Evolutionary conservation across 2,329 filamentous ascomycete genomes (phyloP), one percentile per base, ranked within the genome.

Genomic region (Penicillium sp.): DNA sequence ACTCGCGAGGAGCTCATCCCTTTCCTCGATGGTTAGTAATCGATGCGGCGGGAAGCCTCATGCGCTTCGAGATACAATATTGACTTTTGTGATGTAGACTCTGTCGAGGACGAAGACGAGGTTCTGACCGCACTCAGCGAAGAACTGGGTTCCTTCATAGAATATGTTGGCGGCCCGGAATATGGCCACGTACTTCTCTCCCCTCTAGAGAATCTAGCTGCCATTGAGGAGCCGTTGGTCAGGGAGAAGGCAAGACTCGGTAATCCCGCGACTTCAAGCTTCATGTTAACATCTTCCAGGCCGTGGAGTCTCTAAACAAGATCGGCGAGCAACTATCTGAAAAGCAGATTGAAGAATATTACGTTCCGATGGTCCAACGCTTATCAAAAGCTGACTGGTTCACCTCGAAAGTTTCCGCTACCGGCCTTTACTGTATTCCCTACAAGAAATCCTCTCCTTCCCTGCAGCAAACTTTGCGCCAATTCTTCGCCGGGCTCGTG

Each of bases 311-410:
- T 52, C 88, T 99, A 70, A 99, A 99, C 87, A 99, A 97, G 84
- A 98, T 99, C 79, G 98, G 95, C 86, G 88, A 89, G 75, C 89
- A 97, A 77, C 86, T 99, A 60, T 96, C 93, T 55, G 84, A 92
- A 71, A 87, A 92, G 79, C 95, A 99, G 83, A 90, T 98, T 76
- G 95, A 99, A 84, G 92, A 97, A 74, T 91, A 93, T 81, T 98
- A 98, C 82, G 94, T 99, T 71, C 95, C 95, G 65, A 90, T 99
- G 75, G 93, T 93, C 63, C 88, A 96, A 75, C 92, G 95, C 76
- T 91, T 99, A 65, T 96, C 95, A 68, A 99, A 98, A 86, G 95
- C 95, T 81, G 95, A 99, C 82, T 99, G 95, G 95, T 99, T 99
- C 81, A 99, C 95, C 61, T 98, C 95, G 68, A 99, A 98, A 83